A percentile compares a stretch with the other conserved stretches of the same genome.
Evolutionary conservation across 2,329 filamentous ascomycete species (phyloP).

Genomic region (Diaporthe australafricana): DNA sequence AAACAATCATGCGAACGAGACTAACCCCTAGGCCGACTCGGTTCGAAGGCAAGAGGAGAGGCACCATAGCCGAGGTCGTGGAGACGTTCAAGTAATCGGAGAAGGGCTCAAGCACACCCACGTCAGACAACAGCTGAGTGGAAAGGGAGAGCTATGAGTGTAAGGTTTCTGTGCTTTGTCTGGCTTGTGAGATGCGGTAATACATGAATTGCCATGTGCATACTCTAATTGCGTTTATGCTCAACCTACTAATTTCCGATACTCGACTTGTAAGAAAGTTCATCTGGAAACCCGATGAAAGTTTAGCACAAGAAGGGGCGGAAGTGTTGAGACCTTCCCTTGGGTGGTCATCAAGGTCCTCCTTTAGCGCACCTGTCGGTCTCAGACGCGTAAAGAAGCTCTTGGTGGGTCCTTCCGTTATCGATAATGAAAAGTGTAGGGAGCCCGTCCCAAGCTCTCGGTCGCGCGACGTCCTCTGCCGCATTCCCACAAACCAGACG

Average conservation of each 20-base stretch:
- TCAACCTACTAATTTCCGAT: too few species aligned
- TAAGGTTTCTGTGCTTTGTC: not conserved
- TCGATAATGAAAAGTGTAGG: slow-evolving; percentile 38
- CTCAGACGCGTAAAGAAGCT: slow-evolving; percentile 2
- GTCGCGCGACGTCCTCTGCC: slow-evolving; percentile 15
- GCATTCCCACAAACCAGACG: slow-evolving; percentile 24
- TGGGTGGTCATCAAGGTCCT: slow-evolving; percentile 7
- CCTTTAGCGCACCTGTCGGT: not conserved
- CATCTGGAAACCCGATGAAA: not conserved
- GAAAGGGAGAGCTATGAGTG: not conserved
- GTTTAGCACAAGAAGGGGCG: not conserved
- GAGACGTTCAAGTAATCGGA: not conserved
- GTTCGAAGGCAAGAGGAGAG: not conserved
- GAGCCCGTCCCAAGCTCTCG: slow-evolving; percentile 26
- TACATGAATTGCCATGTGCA: not conserved
- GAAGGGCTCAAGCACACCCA: not conserved
- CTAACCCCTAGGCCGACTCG: not conserved
- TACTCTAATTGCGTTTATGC: not conserved
- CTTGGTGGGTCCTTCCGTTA: slow-evolving; percentile 28
- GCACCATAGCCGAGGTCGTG: not conserved
- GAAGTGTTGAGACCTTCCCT: not conserved
- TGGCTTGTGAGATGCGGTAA: not conserved
- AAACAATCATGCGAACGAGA: not conserved
- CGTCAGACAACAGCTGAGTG: not conserved
- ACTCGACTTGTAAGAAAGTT: not conserved